Percentiles rank a stretch among this genome's conserved stretches.
Conservation (phyloP, 2,329 filamentous ascomycete species). For the Ophiostoma piceae region DNA sequence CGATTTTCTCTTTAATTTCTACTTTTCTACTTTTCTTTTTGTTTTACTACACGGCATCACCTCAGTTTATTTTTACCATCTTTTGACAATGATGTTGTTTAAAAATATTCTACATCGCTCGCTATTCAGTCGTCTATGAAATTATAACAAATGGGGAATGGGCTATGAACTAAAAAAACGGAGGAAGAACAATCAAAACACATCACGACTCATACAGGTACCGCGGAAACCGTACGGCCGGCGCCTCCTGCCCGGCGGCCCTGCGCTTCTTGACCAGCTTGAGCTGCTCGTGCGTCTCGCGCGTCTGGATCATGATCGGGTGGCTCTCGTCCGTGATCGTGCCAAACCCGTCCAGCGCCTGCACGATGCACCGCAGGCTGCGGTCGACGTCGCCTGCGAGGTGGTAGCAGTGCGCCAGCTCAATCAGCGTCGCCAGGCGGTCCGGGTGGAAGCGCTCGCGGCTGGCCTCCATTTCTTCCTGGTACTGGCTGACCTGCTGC, state of each 20-base stretch:
- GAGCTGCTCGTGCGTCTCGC: slow-evolving; percentile 1
- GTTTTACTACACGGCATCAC: no score
- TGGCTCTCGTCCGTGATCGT: not conserved
- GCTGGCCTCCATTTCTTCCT: not conserved
- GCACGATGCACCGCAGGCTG: not conserved
- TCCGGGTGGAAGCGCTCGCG: slow-evolving; percentile 9
- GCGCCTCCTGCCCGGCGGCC: not conserved
- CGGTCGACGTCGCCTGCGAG: not conserved
- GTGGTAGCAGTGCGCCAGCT: slow-evolving; percentile 10
- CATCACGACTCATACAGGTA: not conserved
- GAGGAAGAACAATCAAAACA: not conserved
- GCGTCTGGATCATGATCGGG: not conserved
- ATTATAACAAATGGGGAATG: not conserved
- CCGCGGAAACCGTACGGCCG: not conserved
- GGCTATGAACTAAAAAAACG: not conserved
- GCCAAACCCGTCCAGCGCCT: not conserved
- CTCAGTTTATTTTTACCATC: no score
- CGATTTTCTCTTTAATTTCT: no score
- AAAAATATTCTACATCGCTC: not conserved
- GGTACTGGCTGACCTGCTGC: not conserved
- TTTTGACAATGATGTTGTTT: not conserved
- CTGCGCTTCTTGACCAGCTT: not conserved
- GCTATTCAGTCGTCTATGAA: not conserved
- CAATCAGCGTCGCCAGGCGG: slow-evolving; percentile 16
- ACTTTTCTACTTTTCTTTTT: no score